These are phyloP conservation scores for Backusella sp. DNA, from an alignment of 192 early-diverging fungal genomes.

Conservation along the genomic window DNA sequence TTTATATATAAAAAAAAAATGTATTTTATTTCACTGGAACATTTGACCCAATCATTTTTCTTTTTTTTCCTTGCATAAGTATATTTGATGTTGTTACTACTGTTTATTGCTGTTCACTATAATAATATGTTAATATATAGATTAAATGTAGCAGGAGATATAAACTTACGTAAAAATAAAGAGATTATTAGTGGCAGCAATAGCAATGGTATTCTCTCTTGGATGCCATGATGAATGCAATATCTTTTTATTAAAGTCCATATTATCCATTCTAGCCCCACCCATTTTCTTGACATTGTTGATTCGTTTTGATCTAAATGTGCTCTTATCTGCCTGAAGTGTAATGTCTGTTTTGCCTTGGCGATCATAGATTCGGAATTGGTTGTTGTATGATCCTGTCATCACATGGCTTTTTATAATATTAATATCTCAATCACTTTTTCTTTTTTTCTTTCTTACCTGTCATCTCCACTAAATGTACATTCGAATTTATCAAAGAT, in stretches of 20 bases:
- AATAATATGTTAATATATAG: background rate
- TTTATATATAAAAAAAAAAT: too few species aligned
- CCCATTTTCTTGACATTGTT: conserved; percentile 75
- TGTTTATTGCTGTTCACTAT: background rate
- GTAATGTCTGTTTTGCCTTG: conserved; percentile 76
- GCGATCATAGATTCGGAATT: conserved; percentile 92
- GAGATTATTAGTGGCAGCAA: conserved; percentile 91
- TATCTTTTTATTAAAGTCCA: conserved; percentile 89
- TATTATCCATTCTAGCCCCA: conserved; percentile 60
- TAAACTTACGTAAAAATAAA: conserved; percentile 66
- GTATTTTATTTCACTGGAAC: too few species aligned
- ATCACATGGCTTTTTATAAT: conserved; percentile 62
- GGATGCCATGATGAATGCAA: conserved; percentile 94
- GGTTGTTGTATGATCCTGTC: conserved; percentile 98
- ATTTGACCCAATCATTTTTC: too few species aligned
- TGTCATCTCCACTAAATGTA: conserved; percentile 92
- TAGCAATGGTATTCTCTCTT: conserved; percentile 83
- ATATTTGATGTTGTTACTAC: too few species aligned
- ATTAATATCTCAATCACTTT: too few species aligned
- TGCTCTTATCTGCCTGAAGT: conserved; percentile 96
- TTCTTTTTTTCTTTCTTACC: conserved; percentile 41
- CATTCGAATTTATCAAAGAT: conserved; percentile 99
- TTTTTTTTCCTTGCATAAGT: too few species aligned
- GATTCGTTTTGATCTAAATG: conserved; percentile 89
- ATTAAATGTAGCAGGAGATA: background rate